Base-by-base conservation (phyloP, 1,139 yeast species). In the Hansenula sp. region DNA sequence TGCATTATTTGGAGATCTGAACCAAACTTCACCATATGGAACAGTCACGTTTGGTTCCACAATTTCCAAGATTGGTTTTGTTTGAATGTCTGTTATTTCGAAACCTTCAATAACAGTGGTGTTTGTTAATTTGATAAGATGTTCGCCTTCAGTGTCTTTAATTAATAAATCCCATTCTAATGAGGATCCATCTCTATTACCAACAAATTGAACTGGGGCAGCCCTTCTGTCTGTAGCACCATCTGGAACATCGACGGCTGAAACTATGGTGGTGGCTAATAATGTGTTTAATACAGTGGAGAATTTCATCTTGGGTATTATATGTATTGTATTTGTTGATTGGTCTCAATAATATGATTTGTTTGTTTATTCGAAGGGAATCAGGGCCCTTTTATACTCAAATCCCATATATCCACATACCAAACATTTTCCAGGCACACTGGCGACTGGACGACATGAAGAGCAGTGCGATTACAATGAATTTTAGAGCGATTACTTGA, bases 131-230 rank as follows among this genome's bases (percentile, higher is more conserved):
- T 33, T 33, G 18, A 33, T 18, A n/a, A 8, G 24, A 9, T 16
- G n/a, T n/a, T 27, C 36, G 5, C 21, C 13, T n/a, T 21, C 18
- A 17, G 19, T n/a, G 15, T 33, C 36, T 33, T 33, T 33, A 12
- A 33, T 33, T 10, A 33, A 33, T 24, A 33, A 21, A 33, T 33
- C 36, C 36, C 36, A 33, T 33, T 33, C 17, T 21, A 33, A 24
- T 7, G 10, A 12, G n/a, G 28, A n/a, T 3, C 36, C 36, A 17
- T 33, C 17, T 33, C n/a, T 33, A 12, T 33, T 33, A 33, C 36
- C 36, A n/a, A 33, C 36, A 21, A 33, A 21, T 24, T 33, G 36
- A 7, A 18, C 19, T 33, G 36, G 36, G 5, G 36, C 36, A 13
- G 36, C 28, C 21, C 36, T 33, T 33, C 28, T 33, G 9, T 33